Base-by-base conservation (phyloP, 2,329 filamentous ascomycete genomes). In the Botrytis fragariae region DNA sequence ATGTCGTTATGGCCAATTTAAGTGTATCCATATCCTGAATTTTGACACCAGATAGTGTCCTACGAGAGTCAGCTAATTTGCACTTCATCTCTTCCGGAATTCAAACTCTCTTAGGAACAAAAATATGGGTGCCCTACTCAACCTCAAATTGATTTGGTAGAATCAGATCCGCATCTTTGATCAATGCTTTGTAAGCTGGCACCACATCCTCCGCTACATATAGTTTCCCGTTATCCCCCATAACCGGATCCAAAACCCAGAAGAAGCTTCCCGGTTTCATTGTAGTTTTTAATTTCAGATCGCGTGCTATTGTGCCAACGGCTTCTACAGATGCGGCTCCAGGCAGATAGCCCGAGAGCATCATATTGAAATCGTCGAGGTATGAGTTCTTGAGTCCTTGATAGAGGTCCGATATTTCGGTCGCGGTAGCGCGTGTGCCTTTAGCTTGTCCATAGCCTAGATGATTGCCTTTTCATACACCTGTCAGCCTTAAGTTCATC, bases 81-180 rank as follows among this genome's bases (percentile, higher is more conserved):
- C 4, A 39, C 25, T n/a, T 32, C 29, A 37, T 29, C 39, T 25
- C 9, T 39, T 51, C 32, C 39, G 39, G 10, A 59, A 20, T 65
- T 20, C 64, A 20, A n/a, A n/a, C 54, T 54, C 32, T 72, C 37
- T 35, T 42, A 45, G 42, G 18, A 68, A 10, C n/a, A 10, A 25
- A 10, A 59, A 39, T 29, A 68, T 4, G 51, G 32, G 70, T 61
- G 84, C 90, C 78, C 85, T 61, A 97, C 93, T 99, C 95, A 61
- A 95, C 94, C 84, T 99, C 96, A 77, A 98, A 99, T 79, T 98
- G 95, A 81, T 99, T 99, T 6, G 96, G 96, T 25, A 98, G 84
- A 72, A 99, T 97, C 77, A 99, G 83, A 82, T 99, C 96, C 3
- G 96, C 95, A 78, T 95, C 87, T 51, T 87, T 87, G 35, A 98